A percentile compares a stretch with the other conserved stretches of the same genome.
Evolutionary conservation across 768 basidiomycete genomes (phyloP).

Genomic region (Infundibulicybe gibba): DNA sequence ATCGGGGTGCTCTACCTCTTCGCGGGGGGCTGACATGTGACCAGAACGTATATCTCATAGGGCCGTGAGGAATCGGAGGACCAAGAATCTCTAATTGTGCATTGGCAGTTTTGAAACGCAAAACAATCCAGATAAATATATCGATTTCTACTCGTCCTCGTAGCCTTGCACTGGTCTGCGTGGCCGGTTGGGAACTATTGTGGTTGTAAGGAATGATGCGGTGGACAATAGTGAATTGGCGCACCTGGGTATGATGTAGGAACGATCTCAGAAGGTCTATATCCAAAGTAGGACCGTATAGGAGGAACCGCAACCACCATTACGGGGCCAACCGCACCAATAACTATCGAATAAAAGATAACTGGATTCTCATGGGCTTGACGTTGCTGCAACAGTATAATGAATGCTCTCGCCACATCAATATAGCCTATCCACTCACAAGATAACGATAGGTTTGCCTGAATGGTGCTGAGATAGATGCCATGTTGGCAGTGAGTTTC

Average conservation of each 20-base stretch:
- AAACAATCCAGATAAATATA: neutral
- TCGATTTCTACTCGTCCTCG: conserved; percentile 46
- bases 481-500: conserved; percentile 29
- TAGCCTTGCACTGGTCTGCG: conserved; percentile 71
- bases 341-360: conserved; percentile 80
- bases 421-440: conserved; percentile 19
- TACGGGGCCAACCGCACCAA: conserved; percentile 75
- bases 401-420: conserved; percentile 1
- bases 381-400: conserved; percentile 59
- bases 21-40: no score
- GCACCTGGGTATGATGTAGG: conserved; percentile 79
- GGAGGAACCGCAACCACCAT: conserved; percentile 76
- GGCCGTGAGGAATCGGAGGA: no score
- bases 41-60: no score
- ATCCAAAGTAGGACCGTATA: conserved; percentile 72
- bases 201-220: neutral
- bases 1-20: no score
- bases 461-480: conserved; percentile 41
- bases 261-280: conserved; percentile 59
- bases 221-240: conserved; percentile 18
- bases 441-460: conserved; percentile 50
- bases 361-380: conserved; percentile 89
- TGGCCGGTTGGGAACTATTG: conserved; percentile 65
- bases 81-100: neutral
- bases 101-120: neutral